A percentile compares a stretch with the other conserved stretches of the same genome.
Conservation (phyloP, 352 stramenopile species). For the Pythium periplocum region DNA sequence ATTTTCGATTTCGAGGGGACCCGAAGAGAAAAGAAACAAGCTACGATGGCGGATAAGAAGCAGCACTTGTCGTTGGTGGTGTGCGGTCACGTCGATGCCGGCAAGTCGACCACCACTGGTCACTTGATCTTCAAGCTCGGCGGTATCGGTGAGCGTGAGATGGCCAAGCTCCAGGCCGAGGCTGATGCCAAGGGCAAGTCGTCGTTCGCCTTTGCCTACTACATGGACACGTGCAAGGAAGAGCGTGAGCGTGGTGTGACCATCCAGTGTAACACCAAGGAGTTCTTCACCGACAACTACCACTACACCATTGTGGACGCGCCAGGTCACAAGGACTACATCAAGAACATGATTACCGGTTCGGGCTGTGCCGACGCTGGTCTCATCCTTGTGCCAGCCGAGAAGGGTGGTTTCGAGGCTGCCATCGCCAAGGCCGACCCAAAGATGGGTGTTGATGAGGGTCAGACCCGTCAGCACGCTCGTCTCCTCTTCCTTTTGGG, state of each 20-base stretch:
- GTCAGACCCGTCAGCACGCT: slow-evolving; percentile 96
- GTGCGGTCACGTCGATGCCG: slow-evolving; percentile 96
- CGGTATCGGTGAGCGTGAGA: slow-evolving; percentile 97
- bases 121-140: slow-evolving; percentile 99
- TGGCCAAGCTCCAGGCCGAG: slow-evolving; percentile 99
- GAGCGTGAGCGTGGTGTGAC: slow-evolving; percentile 97
- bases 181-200: slow-evolving; percentile 93
- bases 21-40: background rate
- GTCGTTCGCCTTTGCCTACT: slow-evolving; percentile 99
- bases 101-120: slow-evolving; percentile 98
- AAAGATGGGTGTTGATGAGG: slow-evolving; percentile 57
- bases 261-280: slow-evolving; percentile 94
- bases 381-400: slow-evolving; percentile 87
- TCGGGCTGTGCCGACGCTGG: slow-evolving; percentile 98
- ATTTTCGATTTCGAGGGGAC: slow-evolving; percentile 18
- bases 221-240: slow-evolving; percentile 98
- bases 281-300: slow-evolving; percentile 95
- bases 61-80: slow-evolving; percentile 88
- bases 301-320: slow-evolving; percentile 98
- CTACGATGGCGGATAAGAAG: slow-evolving; percentile 17
- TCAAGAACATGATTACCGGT: slow-evolving; percentile 99
- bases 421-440: slow-evolving; percentile 86
- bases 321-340: slow-evolving; percentile 97
- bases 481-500: slow-evolving; percentile 44
- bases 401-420: slow-evolving; percentile 91